Percentiles rank a stretch among this genome's conserved stretches.
These are phyloP conservation scores for Polyporus arcularius DNA, from an alignment of 768 basidiomycete genomes.

Conservation along the genomic window DNA sequence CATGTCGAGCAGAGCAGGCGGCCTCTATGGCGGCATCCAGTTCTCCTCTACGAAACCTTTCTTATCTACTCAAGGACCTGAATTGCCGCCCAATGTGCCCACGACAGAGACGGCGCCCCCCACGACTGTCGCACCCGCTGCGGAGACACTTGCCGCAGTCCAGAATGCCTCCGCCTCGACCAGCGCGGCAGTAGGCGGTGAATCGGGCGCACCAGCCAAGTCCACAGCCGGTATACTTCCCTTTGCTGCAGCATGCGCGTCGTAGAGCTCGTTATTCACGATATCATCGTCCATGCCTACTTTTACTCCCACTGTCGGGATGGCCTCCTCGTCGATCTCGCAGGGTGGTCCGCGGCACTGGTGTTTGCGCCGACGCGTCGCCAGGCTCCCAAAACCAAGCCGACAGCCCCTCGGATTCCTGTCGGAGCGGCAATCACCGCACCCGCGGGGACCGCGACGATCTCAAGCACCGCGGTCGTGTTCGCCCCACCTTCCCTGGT, in stretches of 20 bases:
- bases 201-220: slow-evolving; percentile 41
- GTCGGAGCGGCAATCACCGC: slow-evolving; percentile 59
- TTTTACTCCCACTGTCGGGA: slow-evolving; percentile 13
- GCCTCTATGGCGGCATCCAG: slow-evolving; percentile 84
- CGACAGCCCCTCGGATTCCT: slow-evolving; percentile 51
- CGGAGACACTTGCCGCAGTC: slow-evolving; percentile 26
- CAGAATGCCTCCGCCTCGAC: slow-evolving; percentile 25
- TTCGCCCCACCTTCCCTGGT: slow-evolving; percentile 69
- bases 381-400: slow-evolving; percentile 59
- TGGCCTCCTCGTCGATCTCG: slow-evolving; percentile 20
- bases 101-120: slow-evolving; percentile 28
- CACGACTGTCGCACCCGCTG: slow-evolving; percentile 14
- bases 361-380: slow-evolving; percentile 86
- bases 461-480: slow-evolving; percentile 64
- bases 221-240: slow-evolving; percentile 58
- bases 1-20: slow-evolving; percentile 81
- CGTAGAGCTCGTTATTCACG: slow-evolving; percentile 57
- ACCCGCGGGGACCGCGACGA: slow-evolving; percentile 26
- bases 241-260: slow-evolving; percentile 46
- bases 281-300: slow-evolving; percentile 30
- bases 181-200: slow-evolving; percentile 21
- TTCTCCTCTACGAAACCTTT: slow-evolving; percentile 73
- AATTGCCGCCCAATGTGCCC: slow-evolving; percentile 22
- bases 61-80: slow-evolving; percentile 32
- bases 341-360: slow-evolving; percentile 89